Evolutionary conservation across 2,329 filamentous ascomycete species (phyloP).

Genomic region (Chaetomiaceae sp.): DNA sequence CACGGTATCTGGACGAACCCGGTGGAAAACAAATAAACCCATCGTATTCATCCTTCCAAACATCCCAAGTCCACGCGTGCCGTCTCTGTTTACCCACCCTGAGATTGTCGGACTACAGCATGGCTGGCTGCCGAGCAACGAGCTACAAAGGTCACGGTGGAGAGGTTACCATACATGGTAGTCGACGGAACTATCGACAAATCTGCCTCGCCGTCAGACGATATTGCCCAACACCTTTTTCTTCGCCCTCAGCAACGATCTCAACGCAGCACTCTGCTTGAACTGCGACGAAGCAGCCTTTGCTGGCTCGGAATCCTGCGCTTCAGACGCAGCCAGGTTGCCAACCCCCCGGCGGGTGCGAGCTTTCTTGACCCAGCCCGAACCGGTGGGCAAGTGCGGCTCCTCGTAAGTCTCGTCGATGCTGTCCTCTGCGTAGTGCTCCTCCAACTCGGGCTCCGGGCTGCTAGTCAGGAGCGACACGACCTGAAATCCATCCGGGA

Average conservation of each 20-base stretch:
- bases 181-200: too few species aligned
- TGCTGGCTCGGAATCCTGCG: slow-evolving; percentile 4
- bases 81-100: too few species aligned
- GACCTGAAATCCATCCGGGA: slow-evolving; percentile 34
- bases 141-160: too few species aligned
- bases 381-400: slow-evolving; percentile 9
- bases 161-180: too few species aligned
- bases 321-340: slow-evolving; percentile 1
- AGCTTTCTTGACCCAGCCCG: slow-evolving; percentile 22
- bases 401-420: slow-evolving; percentile 29
- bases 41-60: too few species aligned
- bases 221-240: slow-evolving; percentile 1
- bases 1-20: too few species aligned
- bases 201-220: background rate
- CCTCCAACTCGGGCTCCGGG: slow-evolving; percentile 29
- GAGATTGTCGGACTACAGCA: too few species aligned
- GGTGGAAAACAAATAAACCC: too few species aligned
- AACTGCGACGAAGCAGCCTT: slow-evolving; percentile 7
- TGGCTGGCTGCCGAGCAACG: too few species aligned
- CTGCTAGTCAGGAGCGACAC: slow-evolving; percentile 32
- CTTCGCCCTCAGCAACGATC: slow-evolving; percentile 4
- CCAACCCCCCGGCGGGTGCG: slow-evolving; percentile 2
- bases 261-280: background rate
- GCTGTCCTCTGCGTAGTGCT: slow-evolving; percentile 36
- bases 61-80: too few species aligned